These are phyloP conservation scores for Verticillium tricorpus DNA, from an alignment of 2,329 filamentous ascomycete genomes.

Conservation along the genomic window DNA sequence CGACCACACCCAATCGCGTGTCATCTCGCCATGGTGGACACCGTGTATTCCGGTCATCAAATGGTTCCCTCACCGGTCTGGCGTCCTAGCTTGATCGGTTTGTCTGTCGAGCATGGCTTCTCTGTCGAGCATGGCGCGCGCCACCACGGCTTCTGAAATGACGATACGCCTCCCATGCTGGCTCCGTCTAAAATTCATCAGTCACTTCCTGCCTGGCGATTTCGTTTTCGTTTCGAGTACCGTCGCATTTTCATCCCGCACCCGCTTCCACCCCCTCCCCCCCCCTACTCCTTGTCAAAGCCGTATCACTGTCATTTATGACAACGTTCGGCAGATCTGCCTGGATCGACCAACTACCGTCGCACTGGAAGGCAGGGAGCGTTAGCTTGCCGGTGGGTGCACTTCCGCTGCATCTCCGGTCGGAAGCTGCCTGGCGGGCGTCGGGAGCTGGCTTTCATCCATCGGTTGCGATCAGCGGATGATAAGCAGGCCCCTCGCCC, in stretches of 20 bases:
- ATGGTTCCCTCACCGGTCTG: no score
- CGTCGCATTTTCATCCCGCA: neutral
- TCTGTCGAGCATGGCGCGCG: no score
- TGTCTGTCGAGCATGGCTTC: no score
- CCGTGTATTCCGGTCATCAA: no score
- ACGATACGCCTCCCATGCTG: neutral
- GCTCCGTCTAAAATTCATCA: neutral
- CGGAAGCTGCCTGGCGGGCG: neutral
- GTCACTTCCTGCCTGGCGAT: neutral
- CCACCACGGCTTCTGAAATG: no score
- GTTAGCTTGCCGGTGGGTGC: neutral
- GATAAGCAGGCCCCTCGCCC: neutral
- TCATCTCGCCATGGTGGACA: no score
- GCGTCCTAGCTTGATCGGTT: no score
- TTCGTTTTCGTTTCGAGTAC: neutral
- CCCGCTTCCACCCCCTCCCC: no score
- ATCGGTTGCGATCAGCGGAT: neutral
- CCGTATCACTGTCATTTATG: neutral
- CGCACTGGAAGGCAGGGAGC: neutral
- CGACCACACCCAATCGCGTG: no score
- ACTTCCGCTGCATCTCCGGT: neutral
- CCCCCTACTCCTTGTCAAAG: neutral
- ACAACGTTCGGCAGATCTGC: neutral
- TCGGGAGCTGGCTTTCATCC: neutral
- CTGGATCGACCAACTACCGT: neutral